Conservation (phyloP, 768 basidiomycete species). For the Leccinum ochraceum region DNA sequence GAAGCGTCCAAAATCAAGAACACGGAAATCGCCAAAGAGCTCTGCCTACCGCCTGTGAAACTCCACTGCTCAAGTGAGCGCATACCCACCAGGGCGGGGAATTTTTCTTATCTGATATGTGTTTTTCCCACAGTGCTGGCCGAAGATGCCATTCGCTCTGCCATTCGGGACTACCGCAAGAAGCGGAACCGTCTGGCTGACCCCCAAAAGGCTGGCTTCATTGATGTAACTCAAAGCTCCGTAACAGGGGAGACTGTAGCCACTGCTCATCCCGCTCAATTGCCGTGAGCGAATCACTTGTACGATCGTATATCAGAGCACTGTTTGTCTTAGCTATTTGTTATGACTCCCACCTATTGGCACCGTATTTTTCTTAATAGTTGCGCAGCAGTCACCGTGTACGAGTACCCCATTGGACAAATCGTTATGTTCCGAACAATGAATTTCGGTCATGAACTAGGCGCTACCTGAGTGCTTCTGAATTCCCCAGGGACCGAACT, state of each 20-base stretch:
- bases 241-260: slow-evolving; percentile 55
- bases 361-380: slow-evolving; percentile 22
- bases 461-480: neutral
- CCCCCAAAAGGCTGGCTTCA: slow-evolving; percentile 60
- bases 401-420: slow-evolving; percentile 17
- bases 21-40: slow-evolving; percentile 98
- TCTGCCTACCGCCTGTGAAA: slow-evolving; percentile 94
- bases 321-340: neutral
- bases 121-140: slow-evolving; percentile 71
- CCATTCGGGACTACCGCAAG: slow-evolving; percentile 92
- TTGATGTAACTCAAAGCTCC: slow-evolving; percentile 66
- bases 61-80: slow-evolving; percentile 89
- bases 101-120: slow-evolving; percentile 25
- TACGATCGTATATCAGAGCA: neutral
- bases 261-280: slow-evolving; percentile 47
- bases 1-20: slow-evolving; percentile 97
- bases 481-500: slow-evolving; percentile 1
- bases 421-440: slow-evolving; percentile 6
- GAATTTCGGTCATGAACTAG: neutral
- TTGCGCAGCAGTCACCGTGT: slow-evolving; percentile 14
- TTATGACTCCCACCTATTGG: slow-evolving; percentile 6
- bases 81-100: slow-evolving; percentile 10
- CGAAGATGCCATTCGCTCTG: slow-evolving; percentile 98
- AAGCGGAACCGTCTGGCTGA: slow-evolving; percentile 64
- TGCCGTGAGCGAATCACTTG: slow-evolving; percentile 8